phyloP scores from a whole-genome alignment of 257 asterid species.

The Asclepias syriaca region DNA sequence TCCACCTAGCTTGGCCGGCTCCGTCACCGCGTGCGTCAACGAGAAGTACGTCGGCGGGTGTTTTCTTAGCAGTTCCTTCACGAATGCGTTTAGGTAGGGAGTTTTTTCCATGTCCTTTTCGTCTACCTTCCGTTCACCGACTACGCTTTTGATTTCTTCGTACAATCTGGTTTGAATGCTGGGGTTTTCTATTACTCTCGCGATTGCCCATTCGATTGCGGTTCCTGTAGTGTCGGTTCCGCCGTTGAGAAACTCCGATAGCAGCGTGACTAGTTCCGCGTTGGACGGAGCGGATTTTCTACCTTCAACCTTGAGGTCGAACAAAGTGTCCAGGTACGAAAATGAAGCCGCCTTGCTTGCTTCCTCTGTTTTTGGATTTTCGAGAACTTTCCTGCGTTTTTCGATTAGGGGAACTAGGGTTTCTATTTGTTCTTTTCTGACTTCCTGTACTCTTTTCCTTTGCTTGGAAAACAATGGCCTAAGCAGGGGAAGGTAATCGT shows the following conservation, averaged over 20 bases:
- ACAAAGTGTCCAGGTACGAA: constrained; percentile 72
- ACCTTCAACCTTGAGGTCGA: constrained; percentile 66
- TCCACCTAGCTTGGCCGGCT: constrained; percentile 67
- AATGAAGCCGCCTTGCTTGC: constrained; percentile 45
- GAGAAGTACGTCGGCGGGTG: constrained; percentile 86
- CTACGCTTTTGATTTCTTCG: constrained; percentile 52
- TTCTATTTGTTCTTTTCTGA: constrained; percentile 57
- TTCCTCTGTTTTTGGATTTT: constrained; percentile 43
- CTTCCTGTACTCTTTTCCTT: constrained; percentile 50
- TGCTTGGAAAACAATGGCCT: constrained; percentile 73
- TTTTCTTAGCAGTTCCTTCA: constrained; percentile 65
- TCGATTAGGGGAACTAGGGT: constrained; percentile 64
- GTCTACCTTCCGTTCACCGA: constrained; percentile 52
- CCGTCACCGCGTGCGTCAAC: constrained; percentile 61
- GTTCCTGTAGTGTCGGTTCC: constrained; percentile 96
- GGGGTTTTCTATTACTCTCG: constrained; percentile 66
- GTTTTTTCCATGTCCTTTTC: constrained; percentile 67
- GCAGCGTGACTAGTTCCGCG: constrained; percentile 62
- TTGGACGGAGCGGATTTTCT: constrained; percentile 55
- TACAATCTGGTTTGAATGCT: constrained; percentile 45
- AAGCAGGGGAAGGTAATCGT: constrained; percentile 69
- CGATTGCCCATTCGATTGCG: constrained; percentile 85
- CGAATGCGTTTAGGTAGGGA: constrained; percentile 82
- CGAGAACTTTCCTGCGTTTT: constrained; percentile 45
- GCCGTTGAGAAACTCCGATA: constrained; percentile 81